Conservation (phyloP, 805 yeast genomes). For the Candida tallmaniae region DNA sequence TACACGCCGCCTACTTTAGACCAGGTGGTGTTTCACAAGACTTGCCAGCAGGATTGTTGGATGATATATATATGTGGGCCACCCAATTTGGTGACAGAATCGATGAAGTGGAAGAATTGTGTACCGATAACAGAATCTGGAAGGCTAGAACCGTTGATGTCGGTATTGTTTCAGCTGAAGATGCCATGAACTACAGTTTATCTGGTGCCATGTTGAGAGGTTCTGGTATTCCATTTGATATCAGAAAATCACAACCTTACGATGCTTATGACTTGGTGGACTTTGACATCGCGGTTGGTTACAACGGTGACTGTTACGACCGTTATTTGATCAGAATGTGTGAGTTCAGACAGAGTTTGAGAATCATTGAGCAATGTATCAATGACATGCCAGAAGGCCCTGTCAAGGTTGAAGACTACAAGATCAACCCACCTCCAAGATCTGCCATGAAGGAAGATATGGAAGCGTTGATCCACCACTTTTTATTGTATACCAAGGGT, state of each 20-base stretch:
- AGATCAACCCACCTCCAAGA: slow-evolving; percentile 80
- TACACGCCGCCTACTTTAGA: slow-evolving; percentile 83
- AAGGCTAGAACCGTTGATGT: slow-evolving; percentile 78
- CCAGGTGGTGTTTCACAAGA: slow-evolving; percentile 93
- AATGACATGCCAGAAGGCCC: slow-evolving; percentile 93
- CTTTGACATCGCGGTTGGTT: slow-evolving; percentile 82
- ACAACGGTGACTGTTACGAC: slow-evolving; percentile 88
- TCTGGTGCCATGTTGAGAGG: slow-evolving; percentile 91
- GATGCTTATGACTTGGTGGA: slow-evolving; percentile 86
- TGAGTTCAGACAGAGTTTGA: slow-evolving; percentile 84
- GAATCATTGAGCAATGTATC: slow-evolving; percentile 86
- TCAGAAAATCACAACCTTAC: slow-evolving; percentile 83
- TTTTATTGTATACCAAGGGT: slow-evolving; percentile 83
- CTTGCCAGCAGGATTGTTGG: slow-evolving; percentile 78
- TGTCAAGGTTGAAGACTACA: slow-evolving; percentile 85
- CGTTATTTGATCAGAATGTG: slow-evolving; percentile 86
- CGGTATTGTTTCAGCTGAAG: slow-evolving; percentile 81
- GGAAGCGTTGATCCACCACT: slow-evolving; percentile 90
- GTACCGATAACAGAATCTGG: slow-evolving; percentile 91
- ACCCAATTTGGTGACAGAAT: slow-evolving; percentile 91
- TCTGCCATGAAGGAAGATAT: slow-evolving; percentile 82
- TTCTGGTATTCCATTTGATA: slow-evolving; percentile 82
- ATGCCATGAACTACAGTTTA: slow-evolving; percentile 74
- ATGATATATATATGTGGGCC: slow-evolving; percentile 94
- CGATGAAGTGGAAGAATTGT: slow-evolving; percentile 85